Evolutionary conservation across 495 filamentous ascomycete species (phyloP).

Genomic region (Penicillium fimorum): DNA sequence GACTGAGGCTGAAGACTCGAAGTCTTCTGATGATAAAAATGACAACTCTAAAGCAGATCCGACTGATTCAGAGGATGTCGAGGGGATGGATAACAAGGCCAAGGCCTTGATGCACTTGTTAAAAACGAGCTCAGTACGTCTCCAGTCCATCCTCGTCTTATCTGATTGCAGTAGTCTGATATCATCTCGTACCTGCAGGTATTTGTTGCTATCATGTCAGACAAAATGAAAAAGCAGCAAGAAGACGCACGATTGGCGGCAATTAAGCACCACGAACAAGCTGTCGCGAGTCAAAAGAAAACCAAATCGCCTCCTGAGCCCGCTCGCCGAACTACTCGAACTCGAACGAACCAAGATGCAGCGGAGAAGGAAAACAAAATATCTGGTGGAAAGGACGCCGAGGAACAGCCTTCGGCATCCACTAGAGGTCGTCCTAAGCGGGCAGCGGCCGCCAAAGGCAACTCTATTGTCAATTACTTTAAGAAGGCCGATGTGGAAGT

Average conservation of each 20-base stretch:
- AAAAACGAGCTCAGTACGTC: constrained; percentile 52
- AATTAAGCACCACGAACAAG: constrained; percentile 41
- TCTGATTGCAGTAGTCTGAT: not conserved
- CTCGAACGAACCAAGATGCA: constrained; percentile 34
- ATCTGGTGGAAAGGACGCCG: constrained; percentile 14
- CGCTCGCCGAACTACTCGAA: constrained; percentile 31
- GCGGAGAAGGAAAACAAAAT: constrained; percentile 19
- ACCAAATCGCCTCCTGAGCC: constrained; percentile 18
- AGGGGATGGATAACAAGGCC: constrained; percentile 42
- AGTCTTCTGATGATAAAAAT: constrained; percentile 4
- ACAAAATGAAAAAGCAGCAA: constrained; percentile 62
- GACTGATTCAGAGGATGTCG: constrained; percentile 26
- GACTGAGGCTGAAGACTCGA: constrained; percentile 20
- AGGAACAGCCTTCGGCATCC: constrained; percentile 15
- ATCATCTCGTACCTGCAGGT: constrained; percentile 25
- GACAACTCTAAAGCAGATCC: constrained; percentile 13
- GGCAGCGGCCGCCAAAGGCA: constrained; percentile 27
- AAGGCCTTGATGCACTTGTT: constrained; percentile 45
- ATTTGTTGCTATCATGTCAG: constrained; percentile 56
- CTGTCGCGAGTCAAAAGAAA: constrained; percentile 16
- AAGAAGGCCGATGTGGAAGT: constrained; percentile 57
- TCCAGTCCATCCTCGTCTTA: constrained; percentile 11
- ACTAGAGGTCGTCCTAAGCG: constrained; percentile 35
- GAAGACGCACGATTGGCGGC: constrained; percentile 52
- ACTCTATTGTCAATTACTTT: constrained; percentile 55